Conservation (phyloP, 768 basidiomycete genomes). For the Amanita phalloides region DNA sequence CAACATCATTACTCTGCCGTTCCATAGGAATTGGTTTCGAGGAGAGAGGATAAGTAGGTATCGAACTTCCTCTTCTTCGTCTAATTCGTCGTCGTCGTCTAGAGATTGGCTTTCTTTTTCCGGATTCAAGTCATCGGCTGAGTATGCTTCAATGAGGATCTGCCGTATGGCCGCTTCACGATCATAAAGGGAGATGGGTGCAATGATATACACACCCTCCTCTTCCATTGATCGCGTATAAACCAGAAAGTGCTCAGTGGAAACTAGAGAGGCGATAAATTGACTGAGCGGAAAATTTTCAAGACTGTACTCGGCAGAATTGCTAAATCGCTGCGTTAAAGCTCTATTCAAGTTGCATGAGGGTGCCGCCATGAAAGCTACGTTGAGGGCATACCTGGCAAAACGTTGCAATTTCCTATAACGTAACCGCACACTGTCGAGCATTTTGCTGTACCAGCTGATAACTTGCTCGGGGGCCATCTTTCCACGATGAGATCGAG, state of each 20-base stretch:
- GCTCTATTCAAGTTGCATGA: conserved; percentile 27
- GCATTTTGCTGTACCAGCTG: conserved; percentile 85
- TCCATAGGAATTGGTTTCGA: conserved; percentile 82
- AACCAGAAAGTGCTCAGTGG: conserved; percentile 87
- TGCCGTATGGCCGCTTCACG: conserved; percentile 67
- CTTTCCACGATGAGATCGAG: conserved; percentile 22
- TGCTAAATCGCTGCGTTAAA: conserved; percentile 80
- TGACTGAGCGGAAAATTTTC: conserved; percentile 62
- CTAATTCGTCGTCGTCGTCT: conserved; percentile 15
- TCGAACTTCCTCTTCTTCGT: conserved; percentile 47
- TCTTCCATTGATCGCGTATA: conserved; percentile 82
- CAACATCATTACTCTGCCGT: conserved; percentile 75
- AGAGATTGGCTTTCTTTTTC: conserved; percentile 30
- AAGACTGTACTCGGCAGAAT: conserved; percentile 84
- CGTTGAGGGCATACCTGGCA: conserved; percentile 49
- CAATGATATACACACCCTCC: conserved; percentile 89
- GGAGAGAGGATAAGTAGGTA: conserved; percentile 88
- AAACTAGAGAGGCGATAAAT: conserved; percentile 72
- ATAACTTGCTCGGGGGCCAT: conserved; percentile 81
- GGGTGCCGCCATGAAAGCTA: conserved; percentile 2
- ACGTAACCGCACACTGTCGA: conserved; percentile 85
- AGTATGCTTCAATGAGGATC: conserved; percentile 80
- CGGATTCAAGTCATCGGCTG: conserved; percentile 52
- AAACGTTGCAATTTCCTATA: conserved; percentile 94
- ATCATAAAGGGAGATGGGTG: conserved; percentile 64